Evolutionary conservation across 371 early-diverging fungal genomes (phyloP), one percentile per base, ranked within the genome.

Genomic region (Caulochytrium protostelioides): DNA sequence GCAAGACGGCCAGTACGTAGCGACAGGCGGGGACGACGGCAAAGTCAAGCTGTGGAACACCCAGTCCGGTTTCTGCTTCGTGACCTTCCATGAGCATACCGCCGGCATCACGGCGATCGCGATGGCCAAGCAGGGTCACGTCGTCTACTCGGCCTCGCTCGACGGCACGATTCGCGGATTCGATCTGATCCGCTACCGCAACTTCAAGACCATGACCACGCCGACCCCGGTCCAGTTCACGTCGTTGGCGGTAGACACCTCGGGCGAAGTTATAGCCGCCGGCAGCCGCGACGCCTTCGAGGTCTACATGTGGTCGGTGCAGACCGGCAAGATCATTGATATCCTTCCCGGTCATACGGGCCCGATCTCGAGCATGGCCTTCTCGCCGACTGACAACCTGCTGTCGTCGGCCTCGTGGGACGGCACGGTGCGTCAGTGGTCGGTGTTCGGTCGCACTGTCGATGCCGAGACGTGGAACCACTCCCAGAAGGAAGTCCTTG

Each of bases 141-240:
- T 92, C 0, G 68, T 97, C 10, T 82, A 90, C 26, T 84, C 92
- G 1, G 81, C 91, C 1, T 83, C 85, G 33, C 52, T 83, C 36
- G 97, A 97, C 55, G 97, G 97, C 26, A 97, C 97, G 0, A 86
- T 97, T 2, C 74, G 97, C 17, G 97, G 94, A 3, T 97, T 75
- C 41, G 97, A 97, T 57, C 51, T 94, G 43, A 69, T 89, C 13
- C 74, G 97, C 35, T 97, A 94, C 55, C 72, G 97, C 39, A 94
- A 92, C 52, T 97, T 97, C 59, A 64, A 87, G 43, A 91, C 94
- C 1, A 90, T 94, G 43, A 86, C 86, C 1, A 72, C 90, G 24
- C 95, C 97, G 0, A 72, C 76, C n/a, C 91, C 92, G 0, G 83
- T 82, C 8, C 97, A 97, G 55, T 91, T 97, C 41, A 70, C 76